Conservation (phyloP, 352 stramenopile genomes). For the Globisporangium alternatum region DNA sequence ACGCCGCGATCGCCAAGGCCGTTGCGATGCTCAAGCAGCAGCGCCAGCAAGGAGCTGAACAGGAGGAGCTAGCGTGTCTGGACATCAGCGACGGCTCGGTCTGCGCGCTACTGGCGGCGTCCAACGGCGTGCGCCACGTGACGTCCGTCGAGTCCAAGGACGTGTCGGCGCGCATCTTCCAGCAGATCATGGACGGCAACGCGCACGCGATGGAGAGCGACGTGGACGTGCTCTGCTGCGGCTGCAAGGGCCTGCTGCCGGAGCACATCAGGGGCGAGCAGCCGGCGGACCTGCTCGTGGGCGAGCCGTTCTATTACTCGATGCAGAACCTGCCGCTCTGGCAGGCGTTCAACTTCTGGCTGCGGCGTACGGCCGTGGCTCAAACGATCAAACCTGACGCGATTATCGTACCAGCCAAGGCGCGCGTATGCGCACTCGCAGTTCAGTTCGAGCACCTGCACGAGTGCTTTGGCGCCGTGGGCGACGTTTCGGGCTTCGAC, state of each 20-base stretch:
- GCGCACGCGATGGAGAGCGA: constrained; percentile 16
- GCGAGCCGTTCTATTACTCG: constrained; percentile 82
- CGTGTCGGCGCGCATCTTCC: constrained; percentile 71
- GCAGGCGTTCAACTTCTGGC: constrained; percentile 85
- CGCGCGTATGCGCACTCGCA: constrained; percentile 50
- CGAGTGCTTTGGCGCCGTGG: constrained; percentile 75
- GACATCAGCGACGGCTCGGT: constrained; percentile 78
- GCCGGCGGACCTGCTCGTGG: constrained; percentile 56
- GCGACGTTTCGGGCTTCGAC: constrained; percentile 66
- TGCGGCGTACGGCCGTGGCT: constrained; percentile 55
- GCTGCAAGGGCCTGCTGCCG: constrained; percentile 56
- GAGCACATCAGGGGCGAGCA: constrained; percentile 58
- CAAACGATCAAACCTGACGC: constrained; percentile 35
- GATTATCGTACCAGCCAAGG: constrained; percentile 44
- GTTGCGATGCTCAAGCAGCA: constrained; percentile 17
- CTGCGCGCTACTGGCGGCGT: constrained; percentile 55
- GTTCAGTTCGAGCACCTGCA: constrained; percentile 74
- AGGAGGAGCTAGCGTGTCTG: constrained; percentile 39
- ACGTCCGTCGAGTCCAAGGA: constrained; percentile 82
- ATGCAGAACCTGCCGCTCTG: constrained; percentile 85
- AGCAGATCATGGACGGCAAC: constrained; percentile 66
- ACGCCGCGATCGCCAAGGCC: constrained; percentile 36
- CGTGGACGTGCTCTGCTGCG: constrained; percentile 58
- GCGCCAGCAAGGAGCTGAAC: neutral
- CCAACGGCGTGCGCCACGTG: constrained; percentile 41